Evolutionary conservation across 2,329 filamentous ascomycete species (phyloP).

Genomic region (Monilinia laxa): DNA sequence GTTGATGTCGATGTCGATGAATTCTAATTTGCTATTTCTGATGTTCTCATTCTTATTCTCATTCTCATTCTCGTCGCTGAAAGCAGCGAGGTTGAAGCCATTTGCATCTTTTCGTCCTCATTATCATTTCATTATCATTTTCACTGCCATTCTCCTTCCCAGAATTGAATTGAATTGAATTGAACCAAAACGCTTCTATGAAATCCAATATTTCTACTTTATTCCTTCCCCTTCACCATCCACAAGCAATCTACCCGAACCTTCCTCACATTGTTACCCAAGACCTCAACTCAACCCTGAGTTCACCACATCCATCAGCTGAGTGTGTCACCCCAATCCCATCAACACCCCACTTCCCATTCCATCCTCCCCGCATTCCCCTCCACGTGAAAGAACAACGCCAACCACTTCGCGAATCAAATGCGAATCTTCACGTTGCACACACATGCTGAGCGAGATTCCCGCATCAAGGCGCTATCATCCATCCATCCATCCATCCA

Average conservation of each 20-base stretch:
- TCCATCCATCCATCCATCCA: neutral
- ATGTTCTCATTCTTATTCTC: neutral
- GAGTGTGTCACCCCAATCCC: neutral
- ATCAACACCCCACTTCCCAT: neutral
- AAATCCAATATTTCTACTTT: neutral
- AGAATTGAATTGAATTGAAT: neutral
- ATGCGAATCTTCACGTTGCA: neutral
- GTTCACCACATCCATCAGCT: neutral
- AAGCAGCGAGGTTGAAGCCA: constrained; percentile 3
- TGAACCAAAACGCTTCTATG: too few species aligned
- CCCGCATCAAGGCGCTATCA: neutral
- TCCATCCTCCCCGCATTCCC: neutral
- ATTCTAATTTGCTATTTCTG: too few species aligned
- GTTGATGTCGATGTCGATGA: too few species aligned
- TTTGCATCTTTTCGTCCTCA: constrained; percentile 8
- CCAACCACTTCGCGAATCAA: neutral
- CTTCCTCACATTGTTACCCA: neutral
- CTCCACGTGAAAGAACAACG: neutral
- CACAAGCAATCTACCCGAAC: neutral
- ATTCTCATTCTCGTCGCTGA: neutral
- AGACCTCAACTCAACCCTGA: too few species aligned
- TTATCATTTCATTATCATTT: neutral
- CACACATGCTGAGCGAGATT: neutral
- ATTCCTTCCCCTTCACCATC: neutral
- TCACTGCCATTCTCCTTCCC: neutral